Evolutionary conservation across 495 filamentous ascomycete species (phyloP).

Genomic region (Hypomontagnella submonticulosa): DNA sequence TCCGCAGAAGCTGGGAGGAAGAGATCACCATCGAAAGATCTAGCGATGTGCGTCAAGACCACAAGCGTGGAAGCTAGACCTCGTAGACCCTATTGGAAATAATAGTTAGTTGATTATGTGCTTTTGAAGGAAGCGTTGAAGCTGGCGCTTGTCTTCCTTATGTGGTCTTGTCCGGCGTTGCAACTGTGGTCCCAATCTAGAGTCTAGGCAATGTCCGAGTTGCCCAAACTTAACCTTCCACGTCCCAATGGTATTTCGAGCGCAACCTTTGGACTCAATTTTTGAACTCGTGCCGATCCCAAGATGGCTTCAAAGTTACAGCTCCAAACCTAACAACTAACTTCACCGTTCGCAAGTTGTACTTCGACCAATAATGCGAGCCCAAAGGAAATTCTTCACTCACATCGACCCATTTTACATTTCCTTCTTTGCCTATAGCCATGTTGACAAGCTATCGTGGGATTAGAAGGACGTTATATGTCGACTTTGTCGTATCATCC

Average conservation of each 20-base stretch:
- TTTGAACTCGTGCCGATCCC: too few species aligned
- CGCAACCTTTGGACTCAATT: too few species aligned
- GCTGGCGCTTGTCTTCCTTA: not conserved
- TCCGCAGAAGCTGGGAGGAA: constrained; percentile 64
- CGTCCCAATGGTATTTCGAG: too few species aligned
- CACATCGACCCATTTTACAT: constrained; percentile 78
- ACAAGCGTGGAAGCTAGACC: constrained; percentile 73
- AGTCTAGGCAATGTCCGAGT: too few species aligned
- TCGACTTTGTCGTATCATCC: constrained; percentile 43
- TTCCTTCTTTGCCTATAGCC: constrained; percentile 60
- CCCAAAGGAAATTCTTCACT: constrained; percentile 38
- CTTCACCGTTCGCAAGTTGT: not conserved
- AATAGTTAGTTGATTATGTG: constrained; percentile 16
- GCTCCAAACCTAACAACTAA: not conserved
- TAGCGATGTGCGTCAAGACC: constrained; percentile 70
- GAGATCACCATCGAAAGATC: constrained; percentile 68
- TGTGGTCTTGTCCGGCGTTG: constrained; percentile 6
- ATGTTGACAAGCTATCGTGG: constrained; percentile 44
- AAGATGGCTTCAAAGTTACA: too few species aligned
- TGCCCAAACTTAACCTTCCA: too few species aligned
- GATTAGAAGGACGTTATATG: constrained; percentile 6
- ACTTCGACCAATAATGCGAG: not conserved
- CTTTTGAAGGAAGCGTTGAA: not conserved
- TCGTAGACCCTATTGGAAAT: constrained; percentile 64
- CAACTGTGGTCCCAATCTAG: not conserved